phyloP scores from a whole-genome alignment of 2,329 filamentous ascomycete genomes.

The Nothopassalora personata region DNA sequence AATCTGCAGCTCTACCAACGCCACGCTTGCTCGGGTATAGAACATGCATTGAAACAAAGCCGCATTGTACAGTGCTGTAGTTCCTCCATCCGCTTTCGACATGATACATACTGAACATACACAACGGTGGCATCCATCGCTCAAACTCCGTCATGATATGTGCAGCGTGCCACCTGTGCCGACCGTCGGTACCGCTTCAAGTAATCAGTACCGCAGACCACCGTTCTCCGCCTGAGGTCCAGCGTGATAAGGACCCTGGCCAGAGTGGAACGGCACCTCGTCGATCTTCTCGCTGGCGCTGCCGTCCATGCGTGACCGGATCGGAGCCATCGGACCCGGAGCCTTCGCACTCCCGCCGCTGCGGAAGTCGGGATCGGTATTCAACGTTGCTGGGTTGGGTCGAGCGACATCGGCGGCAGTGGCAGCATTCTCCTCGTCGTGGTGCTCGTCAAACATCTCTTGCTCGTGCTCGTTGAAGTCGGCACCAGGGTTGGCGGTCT shows the following conservation, averaged over 20 bases:
- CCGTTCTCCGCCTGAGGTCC: constrained; percentile 1
- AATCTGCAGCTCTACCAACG: neutral
- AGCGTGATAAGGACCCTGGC: neutral
- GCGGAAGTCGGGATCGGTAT: neutral
- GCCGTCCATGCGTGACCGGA: neutral
- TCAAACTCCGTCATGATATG: neutral
- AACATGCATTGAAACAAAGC: neutral
- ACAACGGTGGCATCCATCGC: neutral
- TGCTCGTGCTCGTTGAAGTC: constrained; percentile 43
- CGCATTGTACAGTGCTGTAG: neutral
- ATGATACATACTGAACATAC: neutral
- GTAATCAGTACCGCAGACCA: neutral
- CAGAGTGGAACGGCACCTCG: neutral
- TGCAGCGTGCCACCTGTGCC: neutral
- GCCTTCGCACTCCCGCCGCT: neutral
- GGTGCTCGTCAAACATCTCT: constrained; percentile 28
- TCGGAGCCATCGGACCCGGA: neutral
- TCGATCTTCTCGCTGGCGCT: constrained; percentile 3
- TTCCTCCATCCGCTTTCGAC: neutral
- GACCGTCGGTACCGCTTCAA: neutral
- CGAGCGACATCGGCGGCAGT: neutral
- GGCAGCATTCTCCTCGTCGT: constrained; percentile 34
- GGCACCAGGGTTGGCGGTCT: constrained; percentile 46
- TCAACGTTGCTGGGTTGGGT: neutral
- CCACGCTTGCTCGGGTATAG: neutral